phyloP scores from a whole-genome alignment of 2,329 filamentous ascomycete genomes.

The Blumeria graminis region DNA sequence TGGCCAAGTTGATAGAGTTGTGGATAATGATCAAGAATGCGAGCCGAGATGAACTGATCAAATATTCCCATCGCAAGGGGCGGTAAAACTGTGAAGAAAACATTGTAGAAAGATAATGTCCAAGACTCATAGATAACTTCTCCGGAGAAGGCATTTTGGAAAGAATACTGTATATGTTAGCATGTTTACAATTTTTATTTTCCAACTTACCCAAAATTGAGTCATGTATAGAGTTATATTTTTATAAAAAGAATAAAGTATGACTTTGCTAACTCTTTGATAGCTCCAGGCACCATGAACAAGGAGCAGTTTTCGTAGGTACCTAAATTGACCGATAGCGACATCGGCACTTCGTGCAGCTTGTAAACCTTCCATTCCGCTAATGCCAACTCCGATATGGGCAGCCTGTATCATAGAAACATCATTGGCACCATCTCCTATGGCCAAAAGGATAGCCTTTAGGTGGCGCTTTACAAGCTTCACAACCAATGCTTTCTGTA shows the following conservation, averaged over 20 bases:
- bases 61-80: constrained; percentile 89
- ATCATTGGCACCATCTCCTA: constrained; percentile 93
- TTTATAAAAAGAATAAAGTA: constrained; percentile 98
- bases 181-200: constrained; percentile 2
- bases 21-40: constrained; percentile 80
- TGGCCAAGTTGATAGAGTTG: constrained; percentile 89
- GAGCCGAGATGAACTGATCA: constrained; percentile 90
- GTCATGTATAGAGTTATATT: constrained; percentile 98
- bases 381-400: constrained; percentile 93
- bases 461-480: constrained; percentile 88
- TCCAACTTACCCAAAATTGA: constrained; percentile 69
- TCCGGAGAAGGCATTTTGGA: constrained; percentile 94
- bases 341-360: constrained; percentile 90
- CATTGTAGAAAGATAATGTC: constrained; percentile 98
- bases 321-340: constrained; percentile 87
- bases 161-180: constrained; percentile 44
- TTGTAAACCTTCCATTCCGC: constrained; percentile 87
- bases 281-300: constrained; percentile 97
- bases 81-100: constrained; percentile 86
- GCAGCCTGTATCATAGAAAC: constrained; percentile 99
- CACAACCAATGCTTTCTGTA: constrained; percentile 92
- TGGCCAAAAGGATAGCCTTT: constrained; percentile 76
- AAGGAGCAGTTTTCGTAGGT: constrained; percentile 73
- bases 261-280: constrained; percentile 87
- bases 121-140: constrained; percentile 98